Base-by-base conservation (phyloP, 2,329 filamentous ascomycete species). In the Curvularia spicifera region DNA sequence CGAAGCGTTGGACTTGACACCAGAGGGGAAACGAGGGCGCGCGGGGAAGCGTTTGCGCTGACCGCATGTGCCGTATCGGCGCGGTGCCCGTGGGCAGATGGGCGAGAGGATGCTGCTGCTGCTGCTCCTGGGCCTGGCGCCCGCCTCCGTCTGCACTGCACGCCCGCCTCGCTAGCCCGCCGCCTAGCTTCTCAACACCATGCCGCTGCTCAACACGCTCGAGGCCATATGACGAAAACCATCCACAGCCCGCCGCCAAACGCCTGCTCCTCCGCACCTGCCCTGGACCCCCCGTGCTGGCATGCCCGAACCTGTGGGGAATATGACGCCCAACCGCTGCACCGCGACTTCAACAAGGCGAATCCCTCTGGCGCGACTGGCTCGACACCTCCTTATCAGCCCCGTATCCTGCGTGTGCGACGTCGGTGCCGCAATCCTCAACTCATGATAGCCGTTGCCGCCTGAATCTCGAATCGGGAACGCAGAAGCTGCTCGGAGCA, bases 121-220 rank as follows among this genome's bases (percentile, higher is more conserved):
- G 18, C 18, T 18, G 18, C 18, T 29, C n/a, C 35, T 37, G 13
- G 22, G 8, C 8, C n/a, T 40, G 37, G 40, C 18, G 42, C n/a
- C 39, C 46, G 49, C 24, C 45, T 31, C 15, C 18, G 22, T 12
- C 18, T 6, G n/a, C 29, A 12, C 2, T 55, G 53, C 18, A 18
- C 18, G 18, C 18, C 18, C 18, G 18, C 18, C 49, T 37, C 42
- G 22, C 57, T 57, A 28, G 53, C 28, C 44, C 43, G 59, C 56
- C n/a, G 31, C 35, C 62, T 68, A 71, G 68, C 59, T 58, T 57
- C 68, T 71, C 68, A 71, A 71, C 68, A 70, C 66, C 63, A 68
- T 39, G 47, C 39, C 52, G 35, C 22, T 33, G 22, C 51, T 44
- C 57, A 28, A 45, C 22, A 18, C 31, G 12, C 3, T 26, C 24